Evolutionary conservation across 805 yeast genomes (phyloP).

Genomic region (Wickerhamiella kurtzmanii): DNA sequence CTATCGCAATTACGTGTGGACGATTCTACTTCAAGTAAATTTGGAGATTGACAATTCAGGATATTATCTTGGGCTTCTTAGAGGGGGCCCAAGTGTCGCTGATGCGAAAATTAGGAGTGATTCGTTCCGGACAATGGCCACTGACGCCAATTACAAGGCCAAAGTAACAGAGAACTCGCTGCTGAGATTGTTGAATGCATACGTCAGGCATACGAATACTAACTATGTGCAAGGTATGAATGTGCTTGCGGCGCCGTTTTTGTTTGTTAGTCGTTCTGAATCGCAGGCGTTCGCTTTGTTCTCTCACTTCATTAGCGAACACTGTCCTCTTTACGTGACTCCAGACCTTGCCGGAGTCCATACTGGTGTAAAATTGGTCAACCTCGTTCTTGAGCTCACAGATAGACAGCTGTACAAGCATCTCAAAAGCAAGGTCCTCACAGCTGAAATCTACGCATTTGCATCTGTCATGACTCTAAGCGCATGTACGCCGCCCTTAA

Average conservation of each 20-base stretch:
- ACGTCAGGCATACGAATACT: slow-evolving; percentile 36
- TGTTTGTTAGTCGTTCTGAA: slow-evolving; percentile 63
- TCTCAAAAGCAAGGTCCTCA: slow-evolving; percentile 49
- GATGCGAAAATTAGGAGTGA: slow-evolving; percentile 68
- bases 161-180: slow-evolving; percentile 59
- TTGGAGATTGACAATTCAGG: slow-evolving; percentile 45
- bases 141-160: slow-evolving; percentile 49
- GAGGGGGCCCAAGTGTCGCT: slow-evolving; percentile 44
- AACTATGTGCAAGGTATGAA: slow-evolving; percentile 77
- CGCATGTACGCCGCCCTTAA: slow-evolving; percentile 77
- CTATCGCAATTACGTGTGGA: slow-evolving; percentile 69
- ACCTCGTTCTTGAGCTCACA: slow-evolving; percentile 51
- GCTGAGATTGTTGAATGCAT: slow-evolving; percentile 56
- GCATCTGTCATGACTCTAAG: slow-evolving; percentile 58
- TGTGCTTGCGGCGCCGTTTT: slow-evolving; percentile 70
- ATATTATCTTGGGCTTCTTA: slow-evolving; percentile 40
- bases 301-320: slow-evolving; percentile 43
- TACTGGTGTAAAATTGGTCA: slow-evolving; percentile 61
- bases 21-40: slow-evolving; percentile 42
- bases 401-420: slow-evolving; percentile 56
- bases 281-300: slow-evolving; percentile 73
- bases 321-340: slow-evolving; percentile 66
- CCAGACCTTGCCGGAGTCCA: slow-evolving; percentile 73
- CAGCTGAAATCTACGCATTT: slow-evolving; percentile 78
- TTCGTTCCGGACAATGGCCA: slow-evolving; percentile 71